A percentile compares a stretch with the other conserved stretches of the same genome.
phyloP scores from a whole-genome alignment of 2,329 filamentous ascomycete genomes.

The Hypoxylon sp. region DNA sequence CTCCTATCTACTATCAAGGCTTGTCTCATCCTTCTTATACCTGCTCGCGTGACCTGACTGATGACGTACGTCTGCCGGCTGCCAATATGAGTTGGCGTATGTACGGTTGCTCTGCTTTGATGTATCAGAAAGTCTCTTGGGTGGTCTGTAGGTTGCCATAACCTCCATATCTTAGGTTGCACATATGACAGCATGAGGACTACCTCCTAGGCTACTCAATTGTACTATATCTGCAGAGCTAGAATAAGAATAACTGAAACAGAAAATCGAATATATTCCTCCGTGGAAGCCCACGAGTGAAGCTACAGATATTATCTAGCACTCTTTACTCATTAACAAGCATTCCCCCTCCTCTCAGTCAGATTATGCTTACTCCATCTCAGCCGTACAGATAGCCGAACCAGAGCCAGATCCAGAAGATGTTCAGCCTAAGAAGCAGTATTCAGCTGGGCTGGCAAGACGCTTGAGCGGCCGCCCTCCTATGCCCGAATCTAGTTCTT shows the following conservation, averaged over 20 bases:
- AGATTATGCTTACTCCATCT: constrained; percentile 41
- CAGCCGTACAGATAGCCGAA: constrained; percentile 72
- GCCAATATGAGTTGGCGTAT: constrained; percentile 2
- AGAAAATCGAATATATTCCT: neutral
- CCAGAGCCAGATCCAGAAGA: constrained; percentile 61
- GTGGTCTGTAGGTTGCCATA: neutral
- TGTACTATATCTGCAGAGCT: neutral
- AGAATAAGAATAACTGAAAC: constrained; percentile 1
- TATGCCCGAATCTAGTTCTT: constrained; percentile 57
- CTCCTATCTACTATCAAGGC: neutral
- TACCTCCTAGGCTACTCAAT: neutral
- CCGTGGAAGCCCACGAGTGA: constrained; percentile 19
- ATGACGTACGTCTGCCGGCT: constrained; percentile 16
- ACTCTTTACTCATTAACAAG: neutral
- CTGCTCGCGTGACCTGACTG: constrained; percentile 9
- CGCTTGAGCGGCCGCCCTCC: constrained; percentile 62
- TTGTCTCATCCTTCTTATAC: constrained; percentile 2
- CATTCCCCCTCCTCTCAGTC: neutral
- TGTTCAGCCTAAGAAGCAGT: constrained; percentile 60
- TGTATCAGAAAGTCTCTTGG: neutral
- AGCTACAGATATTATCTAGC: neutral
- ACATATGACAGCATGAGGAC: neutral
- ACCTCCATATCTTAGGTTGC: neutral
- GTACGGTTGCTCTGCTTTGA: neutral
- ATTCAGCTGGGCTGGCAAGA: constrained; percentile 60